Base-by-base conservation (phyloP, 2,329 filamentous ascomycete species). In the Rhinocladiella similis region DNA sequence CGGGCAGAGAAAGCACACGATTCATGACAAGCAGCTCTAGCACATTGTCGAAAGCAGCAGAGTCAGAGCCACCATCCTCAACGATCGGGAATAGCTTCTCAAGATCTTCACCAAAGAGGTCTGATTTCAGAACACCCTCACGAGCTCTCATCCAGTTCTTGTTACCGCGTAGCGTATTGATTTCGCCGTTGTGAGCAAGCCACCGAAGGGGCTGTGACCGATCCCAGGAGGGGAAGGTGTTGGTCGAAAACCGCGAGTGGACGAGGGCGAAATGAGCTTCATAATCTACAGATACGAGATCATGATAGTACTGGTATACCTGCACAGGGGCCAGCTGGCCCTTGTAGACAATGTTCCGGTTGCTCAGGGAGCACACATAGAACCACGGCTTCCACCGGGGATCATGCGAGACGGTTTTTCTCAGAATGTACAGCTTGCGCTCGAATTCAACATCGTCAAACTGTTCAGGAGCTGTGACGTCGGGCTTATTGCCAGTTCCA, bases 141-240 rank as follows among this genome's bases (percentile, higher is more conserved):
- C 93, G 87, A 61, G 93, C 93, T 66, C 92, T 88, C 93, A 97
- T 97, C 93, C 93, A 97, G 77, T 97, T 97, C 83, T 97, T 97
- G 80, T 97, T 97, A 60, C 93, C 93, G 71, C 93, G 89, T 60
- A 97, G 80, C 1, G 93, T 97, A 76, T 97, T 97, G 72, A 97
- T 97, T 78, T 97, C 93, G 81, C 93, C 93, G 73, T 97, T 97
- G 80, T 97, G 93, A 68, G 93, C 93, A 63, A 92, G 92, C 93
- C 93, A 97, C 76, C 93, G 86, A 63, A 97, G 79, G 62, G 93
- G 93, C 78, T 97, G 93, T 60, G 93, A 94, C 77, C 93, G 89
- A 75, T 97, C 94, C 93, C 93, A 97, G 1, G 91, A 96, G 18
- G 93, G 93, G 77, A 97, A 97, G 50, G 93, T 97, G 80, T 97